Evolutionary conservation across 2,329 filamentous ascomycete species (phyloP).

Genomic region (Lachnellula hyalina): DNA sequence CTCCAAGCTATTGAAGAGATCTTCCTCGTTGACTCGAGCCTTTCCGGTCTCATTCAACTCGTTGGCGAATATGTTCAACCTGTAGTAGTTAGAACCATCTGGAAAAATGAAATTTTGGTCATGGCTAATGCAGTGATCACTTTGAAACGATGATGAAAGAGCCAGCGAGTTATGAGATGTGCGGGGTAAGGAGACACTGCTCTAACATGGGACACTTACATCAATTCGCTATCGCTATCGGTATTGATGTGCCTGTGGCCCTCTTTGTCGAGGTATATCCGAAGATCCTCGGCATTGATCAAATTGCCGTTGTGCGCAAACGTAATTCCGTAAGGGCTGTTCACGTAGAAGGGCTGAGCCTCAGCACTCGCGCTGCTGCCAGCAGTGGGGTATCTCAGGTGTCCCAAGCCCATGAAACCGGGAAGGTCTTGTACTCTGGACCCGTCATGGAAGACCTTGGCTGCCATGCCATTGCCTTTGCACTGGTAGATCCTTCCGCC

Average conservation of each 20-base stretch:
- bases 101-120: background rate
- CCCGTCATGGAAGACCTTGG: slow-evolving; percentile 79
- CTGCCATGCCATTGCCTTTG: slow-evolving; percentile 86
- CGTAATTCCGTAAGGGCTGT: slow-evolving; percentile 76
- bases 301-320: slow-evolving; percentile 86
- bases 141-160: too few species aligned
- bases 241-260: slow-evolving; percentile 55
- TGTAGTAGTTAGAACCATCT: slow-evolving; percentile 68
- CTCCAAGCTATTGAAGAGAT: slow-evolving; percentile 67
- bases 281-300: slow-evolving; percentile 67
- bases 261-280: slow-evolving; percentile 43
- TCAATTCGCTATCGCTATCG: slow-evolving; percentile 68
- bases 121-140: too few species aligned
- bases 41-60: slow-evolving; percentile 77
- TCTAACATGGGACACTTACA: too few species aligned
- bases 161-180: too few species aligned
- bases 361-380: slow-evolving; percentile 80
- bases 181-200: too few species aligned
- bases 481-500: slow-evolving; percentile 81
- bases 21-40: slow-evolving; percentile 70
- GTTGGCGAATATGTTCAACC: slow-evolving; percentile 84
- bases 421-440: slow-evolving; percentile 67
- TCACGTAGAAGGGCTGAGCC: slow-evolving; percentile 90
- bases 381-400: slow-evolving; percentile 84
- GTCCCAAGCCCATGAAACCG: slow-evolving; percentile 80